phyloP scores from a whole-genome alignment of 2,329 filamentous ascomycete species.

The Fusarium sambucinum region DNA sequence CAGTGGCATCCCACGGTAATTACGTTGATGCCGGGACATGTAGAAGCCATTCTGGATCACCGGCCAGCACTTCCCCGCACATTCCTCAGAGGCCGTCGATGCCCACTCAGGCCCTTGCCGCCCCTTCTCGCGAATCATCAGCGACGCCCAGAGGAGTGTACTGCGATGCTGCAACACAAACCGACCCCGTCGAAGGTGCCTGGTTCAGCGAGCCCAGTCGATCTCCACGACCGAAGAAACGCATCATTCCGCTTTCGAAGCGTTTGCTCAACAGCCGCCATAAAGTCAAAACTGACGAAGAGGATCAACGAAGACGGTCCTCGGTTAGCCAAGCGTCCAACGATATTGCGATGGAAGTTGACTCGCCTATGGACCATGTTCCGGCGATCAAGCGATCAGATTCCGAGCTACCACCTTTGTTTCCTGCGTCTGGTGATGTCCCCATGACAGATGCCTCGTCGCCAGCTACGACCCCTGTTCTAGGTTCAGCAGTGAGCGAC shows the following conservation, averaged over 20 bases:
- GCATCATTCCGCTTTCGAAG: conserved; percentile 66
- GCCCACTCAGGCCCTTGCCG: conserved; percentile 48
- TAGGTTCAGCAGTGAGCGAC: conserved; percentile 32
- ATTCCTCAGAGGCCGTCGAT: conserved; percentile 48
- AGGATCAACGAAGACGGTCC: conserved; percentile 51
- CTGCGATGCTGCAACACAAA: conserved; percentile 65
- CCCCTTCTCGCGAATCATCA: conserved; percentile 55
- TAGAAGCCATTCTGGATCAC: conserved; percentile 66
- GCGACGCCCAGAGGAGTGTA: conserved; percentile 59
- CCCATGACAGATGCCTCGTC: conserved; percentile 51
- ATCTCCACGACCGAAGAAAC: conserved; percentile 58
- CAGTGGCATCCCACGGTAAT: conserved; percentile 52
- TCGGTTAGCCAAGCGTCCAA: conserved; percentile 42
- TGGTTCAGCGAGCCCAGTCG: conserved; percentile 61
- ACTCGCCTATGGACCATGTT: conserved; percentile 54
- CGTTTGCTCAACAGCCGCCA: conserved; percentile 64
- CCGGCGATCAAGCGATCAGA: conserved; percentile 33
- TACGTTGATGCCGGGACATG: conserved; percentile 68
- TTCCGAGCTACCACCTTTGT: conserved; percentile 44
- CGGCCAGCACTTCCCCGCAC: conserved; percentile 59
- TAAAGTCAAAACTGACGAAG: conserved; percentile 57
- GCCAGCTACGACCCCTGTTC: conserved; percentile 43
- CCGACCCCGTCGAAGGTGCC: conserved; percentile 65
- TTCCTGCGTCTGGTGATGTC: conserved; percentile 43
- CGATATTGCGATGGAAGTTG: conserved; percentile 56